Evolutionary conservation across 2,329 filamentous ascomycete species (phyloP).

Genomic region (Nemania sp.): DNA sequence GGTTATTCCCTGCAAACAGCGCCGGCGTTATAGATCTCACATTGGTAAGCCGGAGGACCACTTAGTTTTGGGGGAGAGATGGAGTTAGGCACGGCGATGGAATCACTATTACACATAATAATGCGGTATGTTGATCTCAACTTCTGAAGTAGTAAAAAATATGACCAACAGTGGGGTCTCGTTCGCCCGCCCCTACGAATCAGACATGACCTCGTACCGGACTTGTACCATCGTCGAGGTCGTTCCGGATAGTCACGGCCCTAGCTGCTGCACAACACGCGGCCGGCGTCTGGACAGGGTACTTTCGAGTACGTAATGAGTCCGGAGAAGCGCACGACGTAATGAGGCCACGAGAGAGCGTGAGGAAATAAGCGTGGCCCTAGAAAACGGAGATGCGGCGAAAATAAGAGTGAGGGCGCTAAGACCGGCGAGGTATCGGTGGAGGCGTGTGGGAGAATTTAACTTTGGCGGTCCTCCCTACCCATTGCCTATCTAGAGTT

Average conservation of each 20-base stretch:
- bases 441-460: conserved; percentile 25
- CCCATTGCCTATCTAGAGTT: conserved; percentile 16
- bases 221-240: conserved; percentile 20
- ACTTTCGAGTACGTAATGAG: conserved; percentile 36
- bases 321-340: conserved; percentile 28
- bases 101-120: conserved; percentile 35
- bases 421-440: conserved; percentile 9
- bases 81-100: conserved; percentile 14
- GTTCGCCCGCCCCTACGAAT: conserved; percentile 23
- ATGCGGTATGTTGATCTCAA: conserved; percentile 33
- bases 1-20: background rate
- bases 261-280: conserved; percentile 10
- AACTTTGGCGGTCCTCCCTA: conserved; percentile 20
- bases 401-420: conserved; percentile 2
- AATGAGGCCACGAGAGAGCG: conserved; percentile 24
- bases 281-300: conserved; percentile 3
- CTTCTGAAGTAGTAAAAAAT: conserved; percentile 21
- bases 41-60: conserved; percentile 14
- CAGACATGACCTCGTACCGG: conserved; percentile 8
- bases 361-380: conserved; percentile 9
- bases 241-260: conserved; percentile 13
- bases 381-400: conserved; percentile 1
- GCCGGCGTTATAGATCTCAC: conserved; percentile 17
- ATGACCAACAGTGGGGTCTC: conserved; percentile 24
- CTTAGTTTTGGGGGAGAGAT: conserved; percentile 18